Evolutionary conservation across 306 rosid species (phyloP).

Genomic region (Calophaca sinica): DNA sequence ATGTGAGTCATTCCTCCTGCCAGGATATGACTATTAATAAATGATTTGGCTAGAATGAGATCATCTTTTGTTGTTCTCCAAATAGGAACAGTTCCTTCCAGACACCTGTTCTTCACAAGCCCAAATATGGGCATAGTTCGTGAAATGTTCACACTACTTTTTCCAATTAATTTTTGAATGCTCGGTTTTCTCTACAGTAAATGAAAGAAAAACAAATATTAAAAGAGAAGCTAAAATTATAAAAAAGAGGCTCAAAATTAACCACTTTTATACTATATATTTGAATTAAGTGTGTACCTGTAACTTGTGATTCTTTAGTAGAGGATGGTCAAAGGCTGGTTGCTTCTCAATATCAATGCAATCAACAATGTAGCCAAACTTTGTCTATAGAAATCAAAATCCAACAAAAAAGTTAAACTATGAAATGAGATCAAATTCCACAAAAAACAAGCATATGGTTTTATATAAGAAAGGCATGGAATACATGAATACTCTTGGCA

Average conservation of each 20-base stretch:
- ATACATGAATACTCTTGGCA: not conserved
- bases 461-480: not conserved
- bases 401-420: too few relatives aligned
- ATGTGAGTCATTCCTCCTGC: not conserved
- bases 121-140: not conserved
- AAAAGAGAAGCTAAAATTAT: not conserved
- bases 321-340: not conserved
- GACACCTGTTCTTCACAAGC: not conserved
- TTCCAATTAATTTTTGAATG: not conserved
- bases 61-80: slow-evolving; percentile 3
- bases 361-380: slow-evolving; percentile 25
- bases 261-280: not conserved
- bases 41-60: not conserved
- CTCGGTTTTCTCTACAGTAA: slow-evolving; percentile 13
- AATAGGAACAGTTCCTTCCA: slow-evolving; percentile 8
- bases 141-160: not conserved
- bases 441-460: not conserved
- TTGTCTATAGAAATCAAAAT: not conserved
- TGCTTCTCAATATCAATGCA: slow-evolving; percentile 31
- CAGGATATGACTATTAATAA: not conserved
- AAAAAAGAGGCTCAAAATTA: not conserved
- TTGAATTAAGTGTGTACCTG: not conserved
- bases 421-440: too few relatives aligned
- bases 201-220: not conserved
- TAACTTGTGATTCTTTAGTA: not conserved